These are phyloP conservation scores for Priceomyces fermenticarens DNA, from an alignment of 805 yeast genomes.

Conservation along the genomic window DNA sequence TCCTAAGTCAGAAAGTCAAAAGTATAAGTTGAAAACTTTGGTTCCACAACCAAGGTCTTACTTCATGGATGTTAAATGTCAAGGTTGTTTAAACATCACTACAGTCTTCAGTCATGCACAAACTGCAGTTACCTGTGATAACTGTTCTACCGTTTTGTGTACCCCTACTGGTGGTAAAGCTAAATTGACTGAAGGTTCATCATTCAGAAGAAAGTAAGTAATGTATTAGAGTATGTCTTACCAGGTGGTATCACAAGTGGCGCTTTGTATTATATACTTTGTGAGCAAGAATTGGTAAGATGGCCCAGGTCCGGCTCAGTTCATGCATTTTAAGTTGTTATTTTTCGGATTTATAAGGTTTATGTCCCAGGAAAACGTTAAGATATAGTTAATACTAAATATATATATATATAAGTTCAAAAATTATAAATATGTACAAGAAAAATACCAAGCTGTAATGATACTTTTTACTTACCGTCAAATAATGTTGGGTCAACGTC, in stretches of 20 bases:
- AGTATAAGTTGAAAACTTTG: conserved; percentile 38
- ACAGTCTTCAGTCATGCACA: conserved; percentile 43
- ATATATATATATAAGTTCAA: background rate
- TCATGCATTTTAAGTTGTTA: conserved; percentile 1
- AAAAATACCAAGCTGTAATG: background rate
- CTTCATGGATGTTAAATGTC: conserved; percentile 43
- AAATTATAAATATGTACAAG: conserved; percentile 3
- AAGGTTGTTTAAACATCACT: conserved; percentile 40
- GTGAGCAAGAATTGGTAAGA: background rate
- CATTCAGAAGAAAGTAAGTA: conserved; percentile 38
- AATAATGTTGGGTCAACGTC: conserved; percentile 15
- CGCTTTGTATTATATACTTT: conserved; percentile 2
- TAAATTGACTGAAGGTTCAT: conserved; percentile 41
- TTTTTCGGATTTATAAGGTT: conserved; percentile 1
- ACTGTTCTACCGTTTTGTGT: conserved; percentile 38
- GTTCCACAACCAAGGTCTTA: conserved; percentile 41
- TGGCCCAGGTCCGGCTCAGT: conserved; percentile 1
- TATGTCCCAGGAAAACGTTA: conserved; percentile 1
- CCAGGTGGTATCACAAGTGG: conserved; percentile 1
- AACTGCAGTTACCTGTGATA: conserved; percentile 41
- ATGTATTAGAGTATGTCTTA: conserved; percentile 3
- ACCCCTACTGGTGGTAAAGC: conserved; percentile 44
- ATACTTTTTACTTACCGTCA: conserved; percentile 20
- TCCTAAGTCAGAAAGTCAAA: conserved; percentile 35
- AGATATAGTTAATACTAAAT: background rate